Percentiles rank a stretch among this genome's conserved stretches.
These are phyloP conservation scores for Dipodascopsis uninucleata DNA, from an alignment of 805 yeast species.

Conservation along the genomic window DNA sequence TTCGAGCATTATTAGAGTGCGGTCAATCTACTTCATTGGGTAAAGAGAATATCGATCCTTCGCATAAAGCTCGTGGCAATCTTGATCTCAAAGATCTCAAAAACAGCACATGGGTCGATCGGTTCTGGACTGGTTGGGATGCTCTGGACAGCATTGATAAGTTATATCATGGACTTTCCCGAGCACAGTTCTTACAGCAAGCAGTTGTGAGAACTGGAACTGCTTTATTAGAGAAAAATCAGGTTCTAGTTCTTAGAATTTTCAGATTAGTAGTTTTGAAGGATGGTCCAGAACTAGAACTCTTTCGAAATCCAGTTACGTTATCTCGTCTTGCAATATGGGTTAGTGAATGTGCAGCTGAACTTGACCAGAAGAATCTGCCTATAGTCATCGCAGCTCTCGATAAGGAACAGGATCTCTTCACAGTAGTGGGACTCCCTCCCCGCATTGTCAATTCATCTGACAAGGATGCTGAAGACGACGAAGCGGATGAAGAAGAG, in stretches of 20 bases:
- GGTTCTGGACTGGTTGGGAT: slow-evolving; percentile 70
- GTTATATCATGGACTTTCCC: slow-evolving; percentile 66
- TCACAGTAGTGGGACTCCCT: slow-evolving; percentile 20
- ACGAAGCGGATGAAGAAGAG: slow-evolving; percentile 34
- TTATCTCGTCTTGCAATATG: slow-evolving; percentile 81
- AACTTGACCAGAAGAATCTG: slow-evolving; percentile 14
- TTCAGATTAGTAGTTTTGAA: slow-evolving; percentile 83
- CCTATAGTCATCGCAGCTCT: slow-evolving; percentile 40
- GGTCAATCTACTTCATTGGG: slow-evolving; percentile 25
- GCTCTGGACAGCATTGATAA: slow-evolving; percentile 51
- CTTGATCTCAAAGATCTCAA: slow-evolving; percentile 4
- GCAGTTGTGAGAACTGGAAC: slow-evolving; percentile 83
- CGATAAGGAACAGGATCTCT: slow-evolving; percentile 36
- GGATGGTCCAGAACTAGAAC: slow-evolving; percentile 77
- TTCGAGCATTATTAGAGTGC: slow-evolving; percentile 74
- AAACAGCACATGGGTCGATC: slow-evolving; percentile 60
- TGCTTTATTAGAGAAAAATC: slow-evolving; percentile 78
- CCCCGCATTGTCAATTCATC: slow-evolving; percentile 3
- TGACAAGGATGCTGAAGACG: slow-evolving; percentile 34
- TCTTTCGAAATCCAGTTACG: slow-evolving; percentile 83
- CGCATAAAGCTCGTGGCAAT: too few relatives aligned
- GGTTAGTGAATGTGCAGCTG: slow-evolving; percentile 58
- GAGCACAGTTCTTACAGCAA: slow-evolving; percentile 80
- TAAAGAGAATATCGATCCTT: slow-evolving; percentile 32
- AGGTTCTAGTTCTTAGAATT: slow-evolving; percentile 71